Conservation (phyloP, 495 filamentous ascomycete species). For the Beverwykella pulmonaria region DNA sequence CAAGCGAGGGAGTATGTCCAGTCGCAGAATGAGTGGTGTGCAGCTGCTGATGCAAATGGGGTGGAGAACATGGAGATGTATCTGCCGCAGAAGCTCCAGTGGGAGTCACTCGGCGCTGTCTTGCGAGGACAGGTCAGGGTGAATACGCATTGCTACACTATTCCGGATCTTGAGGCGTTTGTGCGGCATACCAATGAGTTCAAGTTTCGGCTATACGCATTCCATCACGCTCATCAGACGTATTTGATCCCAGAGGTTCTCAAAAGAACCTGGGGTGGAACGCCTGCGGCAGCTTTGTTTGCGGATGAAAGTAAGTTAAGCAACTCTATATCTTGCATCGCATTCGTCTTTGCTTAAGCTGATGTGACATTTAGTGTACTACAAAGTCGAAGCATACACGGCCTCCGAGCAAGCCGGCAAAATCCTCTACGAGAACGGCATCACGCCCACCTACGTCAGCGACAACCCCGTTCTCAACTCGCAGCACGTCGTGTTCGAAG, state of each 20-base stretch:
- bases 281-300: constrained; percentile 49
- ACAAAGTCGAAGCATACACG: constrained; percentile 64
- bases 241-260: constrained; percentile 62
- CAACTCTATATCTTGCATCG: neutral
- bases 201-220: constrained; percentile 61
- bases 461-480: constrained; percentile 46
- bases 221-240: constrained; percentile 67
- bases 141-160: constrained; percentile 70
- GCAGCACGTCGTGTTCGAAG: constrained; percentile 56
- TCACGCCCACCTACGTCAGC: constrained; percentile 53
- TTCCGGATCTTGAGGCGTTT: constrained; percentile 64
- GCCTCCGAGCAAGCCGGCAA: constrained; percentile 63
- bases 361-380: constrained; percentile 50
- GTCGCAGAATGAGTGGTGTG: constrained; percentile 64
- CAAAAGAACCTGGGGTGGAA: constrained; percentile 44
- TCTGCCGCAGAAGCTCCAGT: constrained; percentile 58
- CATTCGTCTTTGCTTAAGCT: neutral
- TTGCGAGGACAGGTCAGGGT: constrained; percentile 62
- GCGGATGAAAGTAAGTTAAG: constrained; percentile 53
- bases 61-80: constrained; percentile 38
- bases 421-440: constrained; percentile 60
- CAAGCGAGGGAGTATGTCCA: constrained; percentile 55
- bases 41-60: constrained; percentile 48
- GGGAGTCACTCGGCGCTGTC: constrained; percentile 62
- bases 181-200: constrained; percentile 67